Conservation (phyloP, 192 early-diverging fungal species). For the Backusella australiensis region DNA sequence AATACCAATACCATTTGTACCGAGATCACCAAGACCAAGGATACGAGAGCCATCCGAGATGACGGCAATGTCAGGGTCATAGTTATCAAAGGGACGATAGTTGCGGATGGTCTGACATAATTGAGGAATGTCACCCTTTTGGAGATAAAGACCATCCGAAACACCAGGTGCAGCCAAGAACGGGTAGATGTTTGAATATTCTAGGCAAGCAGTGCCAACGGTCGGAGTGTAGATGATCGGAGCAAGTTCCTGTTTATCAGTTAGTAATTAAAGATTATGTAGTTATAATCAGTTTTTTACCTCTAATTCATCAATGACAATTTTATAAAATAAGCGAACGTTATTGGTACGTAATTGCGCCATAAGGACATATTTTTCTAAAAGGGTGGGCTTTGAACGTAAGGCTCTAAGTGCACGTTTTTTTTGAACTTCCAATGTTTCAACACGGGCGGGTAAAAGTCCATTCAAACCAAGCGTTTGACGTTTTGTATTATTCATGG, state of each 20-base stretch:
- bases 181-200: constrained; percentile 88
- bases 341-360: constrained; percentile 81
- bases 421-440: constrained; percentile 75
- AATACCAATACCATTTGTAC: constrained; percentile 95
- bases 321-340: constrained; percentile 79
- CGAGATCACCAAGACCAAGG: constrained; percentile 92
- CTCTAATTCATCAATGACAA: constrained; percentile 76
- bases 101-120: constrained; percentile 75
- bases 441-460: constrained; percentile 72
- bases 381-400: constrained; percentile 60
- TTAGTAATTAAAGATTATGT: background rate
- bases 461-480: constrained; percentile 64
- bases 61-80: constrained; percentile 81
- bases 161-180: constrained; percentile 75
- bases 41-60: constrained; percentile 95
- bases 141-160: constrained; percentile 86
- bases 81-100: constrained; percentile 55
- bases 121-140: constrained; percentile 68
- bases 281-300: constrained; percentile 24
- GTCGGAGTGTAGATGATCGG: constrained; percentile 84
- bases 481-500: constrained; percentile 48
- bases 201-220: constrained; percentile 81
- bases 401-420: constrained; percentile 72
- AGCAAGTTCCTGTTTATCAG: constrained; percentile 58
- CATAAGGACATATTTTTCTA: constrained; percentile 88